These are phyloP conservation scores for Usnea hakonensis DNA, from an alignment of 495 filamentous ascomycete genomes.

Conservation along the genomic window DNA sequence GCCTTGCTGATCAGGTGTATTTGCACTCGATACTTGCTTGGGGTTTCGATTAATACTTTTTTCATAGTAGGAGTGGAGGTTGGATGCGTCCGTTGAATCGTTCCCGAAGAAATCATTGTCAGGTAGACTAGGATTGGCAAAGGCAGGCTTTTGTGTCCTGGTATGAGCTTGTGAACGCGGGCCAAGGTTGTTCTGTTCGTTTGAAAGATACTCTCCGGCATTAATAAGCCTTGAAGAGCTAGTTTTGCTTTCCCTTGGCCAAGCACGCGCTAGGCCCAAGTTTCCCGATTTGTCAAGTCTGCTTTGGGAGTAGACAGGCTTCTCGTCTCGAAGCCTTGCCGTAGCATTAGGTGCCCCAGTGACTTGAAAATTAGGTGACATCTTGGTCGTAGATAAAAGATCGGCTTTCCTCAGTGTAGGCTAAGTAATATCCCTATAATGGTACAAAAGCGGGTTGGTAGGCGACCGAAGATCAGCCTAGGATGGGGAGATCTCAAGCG, in stretches of 20 bases:
- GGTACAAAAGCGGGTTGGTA: no score
- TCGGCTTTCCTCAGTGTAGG: not conserved
- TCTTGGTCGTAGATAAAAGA: not conserved
- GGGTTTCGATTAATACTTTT: not conserved
- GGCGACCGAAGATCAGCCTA: no score
- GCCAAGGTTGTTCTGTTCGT: not conserved
- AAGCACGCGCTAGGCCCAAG: not conserved
- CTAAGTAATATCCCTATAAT: no score
- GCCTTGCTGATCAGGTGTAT: not conserved
- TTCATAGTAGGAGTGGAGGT: not conserved
- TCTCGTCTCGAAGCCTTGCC: not conserved
- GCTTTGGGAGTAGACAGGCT: not conserved
- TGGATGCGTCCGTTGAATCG: not conserved
- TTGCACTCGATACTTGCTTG: not conserved
- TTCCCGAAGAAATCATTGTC: not conserved
- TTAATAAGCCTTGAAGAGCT: not conserved
- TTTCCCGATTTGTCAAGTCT: not conserved
- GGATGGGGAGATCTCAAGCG: no score
- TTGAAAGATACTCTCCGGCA: not conserved
- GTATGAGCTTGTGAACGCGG: not conserved
- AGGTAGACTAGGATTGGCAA: not conserved
- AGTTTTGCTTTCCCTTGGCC: not conserved
- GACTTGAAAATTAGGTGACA: not conserved
- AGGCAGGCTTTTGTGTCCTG: not conserved
- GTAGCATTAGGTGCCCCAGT: not conserved